Evolutionary conservation across 495 filamentous ascomycete species (phyloP), one percentile per base, ranked within the genome.

Genomic region (Barbatosphaeria neglecta): DNA sequence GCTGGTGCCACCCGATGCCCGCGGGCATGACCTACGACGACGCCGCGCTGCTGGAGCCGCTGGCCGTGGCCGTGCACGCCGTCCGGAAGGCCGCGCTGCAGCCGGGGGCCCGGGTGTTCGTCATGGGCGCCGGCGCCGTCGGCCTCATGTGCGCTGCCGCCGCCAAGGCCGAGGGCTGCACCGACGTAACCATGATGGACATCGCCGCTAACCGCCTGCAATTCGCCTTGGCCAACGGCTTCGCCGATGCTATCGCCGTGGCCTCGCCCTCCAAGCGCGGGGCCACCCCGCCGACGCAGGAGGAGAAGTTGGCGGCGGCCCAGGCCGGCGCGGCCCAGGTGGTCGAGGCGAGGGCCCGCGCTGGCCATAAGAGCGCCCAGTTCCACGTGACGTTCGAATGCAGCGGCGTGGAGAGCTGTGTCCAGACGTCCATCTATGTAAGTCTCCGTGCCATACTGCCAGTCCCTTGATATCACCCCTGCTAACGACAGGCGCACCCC

Each of bases 321-420:
- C 79, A 76, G 57, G 70, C 79, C 9, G 23, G 23, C 39, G 39
- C 39, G 19, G 39, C 39, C 1, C 39, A 5, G 28, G 70, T 76
- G 0, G 80, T 83, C 5, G 75, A 64, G 41, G 56, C 49, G 16
- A 59, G 80, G 16, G 65, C 67, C 50, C 54, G 59, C 15, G 63
- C 70, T 0, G 58, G 55, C 6, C 47, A 60, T 0, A 44, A 55
- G 2, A 67, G 63, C 0, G 74, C 76, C 0, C 84, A 86, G 46
- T 80, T 89, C 7, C 77, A 78, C 51, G 81, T 80, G 4, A 86
- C 88, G 13, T 94, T 87, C 61, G 90, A 97, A 61, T 95, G 90
- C 60, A 95, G 90, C 0, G 90, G 90, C 22, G 87, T 89, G 3
- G 87, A 90, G 41, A 73, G 80, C 2, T 95, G 89, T 53, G 69